These are phyloP conservation scores for Starmera caribaea DNA, from an alignment of 805 yeast genomes.

Conservation along the genomic window DNA sequence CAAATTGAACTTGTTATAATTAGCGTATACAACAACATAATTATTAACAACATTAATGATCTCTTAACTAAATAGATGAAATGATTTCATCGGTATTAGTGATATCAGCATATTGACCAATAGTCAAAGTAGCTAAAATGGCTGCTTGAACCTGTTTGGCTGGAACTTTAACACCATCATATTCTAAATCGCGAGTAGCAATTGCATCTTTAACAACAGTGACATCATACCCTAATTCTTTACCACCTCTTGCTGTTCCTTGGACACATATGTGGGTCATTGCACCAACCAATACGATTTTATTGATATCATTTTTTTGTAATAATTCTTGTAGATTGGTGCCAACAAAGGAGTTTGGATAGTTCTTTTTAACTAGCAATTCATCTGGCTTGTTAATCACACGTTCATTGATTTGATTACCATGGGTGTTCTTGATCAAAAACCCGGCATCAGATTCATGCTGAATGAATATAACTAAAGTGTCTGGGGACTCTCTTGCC, in stretches of 20 bases:
- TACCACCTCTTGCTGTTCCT: slow-evolving; percentile 12
- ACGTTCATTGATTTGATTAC: slow-evolving; percentile 6
- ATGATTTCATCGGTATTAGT: not conserved
- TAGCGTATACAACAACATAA: too few species aligned
- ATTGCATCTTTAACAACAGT: slow-evolving; percentile 10
- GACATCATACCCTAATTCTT: slow-evolving; percentile 11
- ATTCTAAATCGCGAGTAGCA: slow-evolving; percentile 9
- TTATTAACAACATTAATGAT: too few species aligned
- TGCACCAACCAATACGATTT: slow-evolving; percentile 9
- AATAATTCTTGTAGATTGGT: slow-evolving; percentile 8
- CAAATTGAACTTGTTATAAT: too few species aligned
- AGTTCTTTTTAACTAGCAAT: slow-evolving; percentile 4
- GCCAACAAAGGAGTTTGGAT: slow-evolving; percentile 9
- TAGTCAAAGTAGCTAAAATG: slow-evolving; percentile 10
- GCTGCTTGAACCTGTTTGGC: slow-evolving; percentile 6
- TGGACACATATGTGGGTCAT: slow-evolving; percentile 14
- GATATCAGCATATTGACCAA: slow-evolving; percentile 2
- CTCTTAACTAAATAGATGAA: too few species aligned
- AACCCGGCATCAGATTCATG: slow-evolving; percentile 4
- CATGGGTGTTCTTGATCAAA: slow-evolving; percentile 4
- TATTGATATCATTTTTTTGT: slow-evolving; percentile 2
- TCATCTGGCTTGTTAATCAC: slow-evolving; percentile 7
- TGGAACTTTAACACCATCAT: slow-evolving; percentile 7
- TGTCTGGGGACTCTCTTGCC: slow-evolving; percentile 4
- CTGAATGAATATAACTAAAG: slow-evolving; percentile 8